A percentile compares a stretch with the other conserved stretches of the same genome.
Evolutionary conservation across 495 filamentous ascomycete genomes (phyloP).

Genomic region (Elasticomyces elasticus): DNA sequence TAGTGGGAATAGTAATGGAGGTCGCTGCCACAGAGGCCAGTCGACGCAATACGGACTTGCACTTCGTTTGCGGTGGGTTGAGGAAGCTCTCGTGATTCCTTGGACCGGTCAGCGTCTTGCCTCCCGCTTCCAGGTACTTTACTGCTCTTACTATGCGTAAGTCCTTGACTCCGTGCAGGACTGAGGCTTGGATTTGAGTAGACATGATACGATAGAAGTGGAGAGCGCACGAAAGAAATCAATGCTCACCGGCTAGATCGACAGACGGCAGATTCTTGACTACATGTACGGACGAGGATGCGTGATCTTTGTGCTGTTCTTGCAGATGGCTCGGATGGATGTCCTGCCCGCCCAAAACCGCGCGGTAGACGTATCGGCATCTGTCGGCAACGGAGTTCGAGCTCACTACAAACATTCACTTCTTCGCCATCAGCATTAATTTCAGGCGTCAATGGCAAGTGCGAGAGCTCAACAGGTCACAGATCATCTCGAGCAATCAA

Average conservation of each 20-base stretch:
- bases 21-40: slow-evolving; percentile 55
- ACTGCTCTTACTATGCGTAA: slow-evolving; percentile 29
- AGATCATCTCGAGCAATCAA: neutral
- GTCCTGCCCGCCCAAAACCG: neutral
- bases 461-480: neutral
- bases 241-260: neutral
- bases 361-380: neutral
- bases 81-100: slow-evolving; percentile 42
- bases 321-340: neutral
- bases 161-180: slow-evolving; percentile 35
- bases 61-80: slow-evolving; percentile 42
- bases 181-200: slow-evolving; percentile 29
- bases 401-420: neutral
- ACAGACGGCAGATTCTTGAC: neutral
- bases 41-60: slow-evolving; percentile 47
- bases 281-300: neutral
- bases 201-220: neutral
- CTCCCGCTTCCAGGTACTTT: neutral
- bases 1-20: slow-evolving; percentile 60
- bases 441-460: neutral
- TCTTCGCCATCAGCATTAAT: neutral
- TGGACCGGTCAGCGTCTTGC: neutral
- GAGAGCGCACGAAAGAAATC: neutral
- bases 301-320: neutral
- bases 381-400: neutral